Evolutionary conservation across 148 eudicot genomes (phyloP).

Genomic region (Rhododendron molle): DNA sequence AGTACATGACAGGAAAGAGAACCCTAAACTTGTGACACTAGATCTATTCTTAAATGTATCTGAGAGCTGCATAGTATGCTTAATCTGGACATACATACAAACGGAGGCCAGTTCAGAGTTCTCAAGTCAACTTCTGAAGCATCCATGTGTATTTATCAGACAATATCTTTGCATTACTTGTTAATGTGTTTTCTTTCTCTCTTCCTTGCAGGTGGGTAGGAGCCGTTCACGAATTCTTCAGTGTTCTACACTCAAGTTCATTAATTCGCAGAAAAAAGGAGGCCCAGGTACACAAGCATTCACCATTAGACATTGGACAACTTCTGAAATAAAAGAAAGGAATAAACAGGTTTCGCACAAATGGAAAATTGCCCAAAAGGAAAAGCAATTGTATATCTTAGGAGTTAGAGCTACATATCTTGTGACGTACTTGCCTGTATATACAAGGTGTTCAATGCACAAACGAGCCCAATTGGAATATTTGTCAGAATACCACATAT

Average conservation of each 20-base stretch:
- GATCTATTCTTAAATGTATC: not conserved
- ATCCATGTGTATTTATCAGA: not conserved
- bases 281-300: slow-evolving; percentile 44
- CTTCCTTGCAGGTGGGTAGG: slow-evolving; percentile 82
- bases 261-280: slow-evolving; percentile 46
- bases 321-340: not conserved
- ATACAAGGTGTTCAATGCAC: not conserved
- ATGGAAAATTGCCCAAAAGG: not conserved
- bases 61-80: not conserved
- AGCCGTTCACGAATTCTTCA: slow-evolving; percentile 70
- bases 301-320: not conserved
- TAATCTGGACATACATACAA: not conserved
- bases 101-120: not conserved
- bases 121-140: not conserved
- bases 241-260: slow-evolving; percentile 49
- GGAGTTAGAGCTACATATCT: not conserved
- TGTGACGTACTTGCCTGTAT: not conserved
- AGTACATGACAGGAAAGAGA: not conserved
- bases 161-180: not conserved
- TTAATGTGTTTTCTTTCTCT: not conserved
- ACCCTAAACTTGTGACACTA: not conserved
- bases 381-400: not conserved
- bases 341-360: not conserved
- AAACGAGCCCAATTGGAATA: not conserved
- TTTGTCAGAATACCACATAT: not conserved